phyloP scores from a whole-genome alignment of 2,329 filamentous ascomycete species.

The Fusarium penzigii region DNA sequence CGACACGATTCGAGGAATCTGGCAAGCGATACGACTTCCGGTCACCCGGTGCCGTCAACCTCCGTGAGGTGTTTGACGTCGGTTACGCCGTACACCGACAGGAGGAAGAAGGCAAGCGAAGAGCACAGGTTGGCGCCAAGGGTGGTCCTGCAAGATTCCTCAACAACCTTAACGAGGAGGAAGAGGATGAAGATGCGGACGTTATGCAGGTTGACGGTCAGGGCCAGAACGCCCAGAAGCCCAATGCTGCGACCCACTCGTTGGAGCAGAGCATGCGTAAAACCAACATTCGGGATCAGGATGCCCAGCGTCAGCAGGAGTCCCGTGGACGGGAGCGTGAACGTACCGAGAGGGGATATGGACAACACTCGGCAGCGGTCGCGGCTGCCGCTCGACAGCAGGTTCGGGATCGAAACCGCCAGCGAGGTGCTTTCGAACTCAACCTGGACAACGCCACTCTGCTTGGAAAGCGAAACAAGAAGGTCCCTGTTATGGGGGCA shows the following conservation, averaged over 20 bases:
- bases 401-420: slow-evolving; percentile 65
- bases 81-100: slow-evolving; percentile 97
- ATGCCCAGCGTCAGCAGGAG: slow-evolving; percentile 21
- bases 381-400: slow-evolving; percentile 82
- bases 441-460: slow-evolving; percentile 89
- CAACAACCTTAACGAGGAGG: slow-evolving; percentile 69
- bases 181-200: slow-evolving; percentile 47
- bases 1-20: slow-evolving; percentile 52
- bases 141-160: slow-evolving; percentile 59
- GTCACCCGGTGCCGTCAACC: slow-evolving; percentile 89
- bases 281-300: slow-evolving; percentile 66
- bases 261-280: slow-evolving; percentile 88
- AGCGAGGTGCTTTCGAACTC: slow-evolving; percentile 86
- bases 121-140: slow-evolving; percentile 78
- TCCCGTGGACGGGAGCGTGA: slow-evolving; percentile 37
- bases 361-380: slow-evolving; percentile 83
- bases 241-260: slow-evolving; percentile 58
- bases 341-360: slow-evolving; percentile 69
- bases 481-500: slow-evolving; percentile 48
- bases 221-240: slow-evolving; percentile 46
- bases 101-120: slow-evolving; percentile 91
- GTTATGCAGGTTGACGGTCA: slow-evolving; percentile 63
- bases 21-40: slow-evolving; percentile 87
- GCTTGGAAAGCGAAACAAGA: slow-evolving; percentile 68
- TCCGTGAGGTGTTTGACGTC: slow-evolving; percentile 97